These are phyloP conservation scores for Melastoma candidum DNA, from an alignment of 441 rosid genomes.

Conservation along the genomic window DNA sequence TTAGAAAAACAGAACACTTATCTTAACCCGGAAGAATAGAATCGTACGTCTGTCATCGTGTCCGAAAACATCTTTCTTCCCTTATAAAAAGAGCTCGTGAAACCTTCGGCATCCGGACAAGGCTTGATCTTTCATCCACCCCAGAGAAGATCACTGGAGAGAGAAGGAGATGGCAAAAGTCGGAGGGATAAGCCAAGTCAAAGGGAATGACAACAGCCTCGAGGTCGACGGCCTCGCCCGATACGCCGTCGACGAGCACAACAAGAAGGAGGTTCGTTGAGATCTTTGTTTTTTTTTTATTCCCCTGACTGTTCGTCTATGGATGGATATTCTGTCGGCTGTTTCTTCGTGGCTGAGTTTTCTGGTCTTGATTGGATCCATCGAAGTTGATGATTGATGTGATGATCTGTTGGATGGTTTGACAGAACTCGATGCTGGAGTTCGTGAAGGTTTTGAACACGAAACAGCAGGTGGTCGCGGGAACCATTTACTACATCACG, in stretches of 20 bases:
- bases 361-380: no score
- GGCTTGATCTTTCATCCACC: no score
- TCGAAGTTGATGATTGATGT: not conserved
- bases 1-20: no score
- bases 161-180: constrained; percentile 20
- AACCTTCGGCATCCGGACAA: no score
- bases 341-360: not conserved
- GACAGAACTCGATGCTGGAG: constrained; percentile 49
- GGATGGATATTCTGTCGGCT: no score
- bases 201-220: constrained; percentile 41
- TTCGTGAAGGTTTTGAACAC: constrained; percentile 42
- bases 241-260: constrained; percentile 74
- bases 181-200: constrained; percentile 42
- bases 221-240: constrained; percentile 63
- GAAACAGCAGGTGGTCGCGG: constrained; percentile 66
- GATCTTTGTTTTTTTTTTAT: not conserved
- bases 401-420: constrained; percentile 1
- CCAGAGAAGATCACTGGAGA: no score
- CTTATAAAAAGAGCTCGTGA: no score
- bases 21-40: no score
- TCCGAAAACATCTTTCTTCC: no score
- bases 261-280: constrained; percentile 52
- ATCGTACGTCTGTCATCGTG: no score
- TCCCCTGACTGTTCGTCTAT: not conserved
- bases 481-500: constrained; percentile 50